A percentile compares a stretch with the other conserved stretches of the same genome.
Evolutionary conservation across 2,329 filamentous ascomycete genomes (phyloP).

Genomic region (Camptophora hylomeconis): DNA sequence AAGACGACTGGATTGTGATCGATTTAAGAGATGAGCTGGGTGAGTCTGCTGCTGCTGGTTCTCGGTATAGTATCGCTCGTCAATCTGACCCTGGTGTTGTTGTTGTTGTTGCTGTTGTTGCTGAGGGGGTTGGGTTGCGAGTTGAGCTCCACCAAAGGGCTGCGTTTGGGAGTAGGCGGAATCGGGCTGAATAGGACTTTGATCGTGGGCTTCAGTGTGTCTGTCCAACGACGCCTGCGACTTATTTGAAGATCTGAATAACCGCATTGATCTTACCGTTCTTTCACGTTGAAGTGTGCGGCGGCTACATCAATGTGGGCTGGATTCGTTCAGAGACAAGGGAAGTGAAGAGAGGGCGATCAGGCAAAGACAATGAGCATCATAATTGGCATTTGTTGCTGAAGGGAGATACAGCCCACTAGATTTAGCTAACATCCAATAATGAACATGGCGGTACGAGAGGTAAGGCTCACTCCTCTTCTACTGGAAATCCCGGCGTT

Average conservation of each 20-base stretch:
- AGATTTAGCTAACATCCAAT: no score
- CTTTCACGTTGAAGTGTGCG: no score
- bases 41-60: conserved; percentile 3
- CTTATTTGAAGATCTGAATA: conserved; percentile 17
- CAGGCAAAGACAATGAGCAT: no score
- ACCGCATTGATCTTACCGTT: conserved; percentile 18
- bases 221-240: conserved; percentile 18
- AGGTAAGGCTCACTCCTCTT: no score
- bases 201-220: conserved; percentile 3
- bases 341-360: no score
- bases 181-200: not conserved
- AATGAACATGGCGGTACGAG: no score
- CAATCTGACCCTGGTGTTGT: not conserved
- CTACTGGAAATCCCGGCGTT: no score
- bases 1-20: conserved; percentile 10
- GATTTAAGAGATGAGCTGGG: conserved; percentile 8
- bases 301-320: no score
- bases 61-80: conserved; percentile 4
- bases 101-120: conserved; percentile 1
- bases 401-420: no score
- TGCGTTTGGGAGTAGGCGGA: not conserved
- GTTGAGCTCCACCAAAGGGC: not conserved
- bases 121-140: conserved; percentile 1
- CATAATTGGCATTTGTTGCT: no score
- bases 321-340: no score